These are phyloP conservation scores for Pseudofabraea citricarpa DNA, from an alignment of 2,329 filamentous ascomycete species.

Conservation along the genomic window DNA sequence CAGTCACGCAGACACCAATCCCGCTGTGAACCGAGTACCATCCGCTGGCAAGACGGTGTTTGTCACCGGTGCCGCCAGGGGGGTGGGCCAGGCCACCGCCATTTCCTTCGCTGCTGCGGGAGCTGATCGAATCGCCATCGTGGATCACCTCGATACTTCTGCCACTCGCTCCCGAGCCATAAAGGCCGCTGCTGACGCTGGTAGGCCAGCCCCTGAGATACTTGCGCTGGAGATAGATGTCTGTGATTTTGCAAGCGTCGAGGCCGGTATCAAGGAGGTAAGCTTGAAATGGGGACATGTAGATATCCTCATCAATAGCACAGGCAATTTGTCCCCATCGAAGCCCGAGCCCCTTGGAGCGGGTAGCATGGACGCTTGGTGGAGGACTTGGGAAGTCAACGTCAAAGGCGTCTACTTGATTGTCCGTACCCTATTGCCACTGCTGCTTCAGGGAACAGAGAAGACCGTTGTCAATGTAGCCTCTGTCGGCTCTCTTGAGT, in stretches of 20 bases:
- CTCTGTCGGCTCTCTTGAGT: constrained; percentile 34
- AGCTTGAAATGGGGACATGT: constrained; percentile 23
- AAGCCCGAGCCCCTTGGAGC: background rate
- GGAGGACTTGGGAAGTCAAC: constrained; percentile 40
- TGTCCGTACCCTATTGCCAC: constrained; percentile 34
- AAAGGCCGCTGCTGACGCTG: constrained; percentile 26
- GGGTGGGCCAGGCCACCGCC: constrained; percentile 46
- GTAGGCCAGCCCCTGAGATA: constrained; percentile 31
- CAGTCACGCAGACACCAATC: constrained; percentile 47
- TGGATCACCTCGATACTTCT: constrained; percentile 39
- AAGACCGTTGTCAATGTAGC: constrained; percentile 41
- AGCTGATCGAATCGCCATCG: constrained; percentile 43
- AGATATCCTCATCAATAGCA: constrained; percentile 37
- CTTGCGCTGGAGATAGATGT: constrained; percentile 34
- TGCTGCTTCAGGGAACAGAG: constrained; percentile 6
- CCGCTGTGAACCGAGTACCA: constrained; percentile 37
- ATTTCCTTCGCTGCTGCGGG: constrained; percentile 48
- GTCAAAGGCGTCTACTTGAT: constrained; percentile 39
- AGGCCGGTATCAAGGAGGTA: constrained; percentile 17
- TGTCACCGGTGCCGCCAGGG: constrained; percentile 48
- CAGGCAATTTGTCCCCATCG: constrained; percentile 29
- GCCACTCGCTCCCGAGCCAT: constrained; percentile 26
- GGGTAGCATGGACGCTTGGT: constrained; percentile 28
- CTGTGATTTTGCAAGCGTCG: constrained; percentile 24
- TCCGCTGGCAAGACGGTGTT: constrained; percentile 33